Conservation (phyloP, 805 yeast species). For the Schwanniomyces occidentalis region DNA sequence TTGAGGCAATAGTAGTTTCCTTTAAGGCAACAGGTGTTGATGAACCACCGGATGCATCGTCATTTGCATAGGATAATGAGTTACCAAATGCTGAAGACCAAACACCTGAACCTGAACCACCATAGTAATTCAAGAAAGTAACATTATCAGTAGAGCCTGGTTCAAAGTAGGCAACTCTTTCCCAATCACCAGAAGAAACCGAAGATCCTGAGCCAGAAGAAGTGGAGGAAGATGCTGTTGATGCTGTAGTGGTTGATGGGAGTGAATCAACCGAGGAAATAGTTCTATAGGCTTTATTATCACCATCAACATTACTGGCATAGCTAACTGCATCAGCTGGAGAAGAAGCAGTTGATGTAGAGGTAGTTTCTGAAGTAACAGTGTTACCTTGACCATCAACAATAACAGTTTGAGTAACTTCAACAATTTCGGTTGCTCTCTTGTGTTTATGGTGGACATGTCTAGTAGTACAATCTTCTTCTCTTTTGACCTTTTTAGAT, state of each 20-base stretch:
- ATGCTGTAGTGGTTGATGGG: slow-evolving; percentile 18
- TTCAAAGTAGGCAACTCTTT: slow-evolving; percentile 70
- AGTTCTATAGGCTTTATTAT: too few relatives aligned
- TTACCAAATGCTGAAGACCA: slow-evolving; percentile 88
- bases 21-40: slow-evolving; percentile 64
- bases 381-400: slow-evolving; percentile 61
- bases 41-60: slow-evolving; percentile 77
- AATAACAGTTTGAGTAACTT: slow-evolving; percentile 76
- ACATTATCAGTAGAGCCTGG: slow-evolving; percentile 72
- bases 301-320: slow-evolving; percentile 9
- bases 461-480: slow-evolving; percentile 49
- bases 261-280: slow-evolving; percentile 15
- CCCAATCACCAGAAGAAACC: slow-evolving; percentile 60
- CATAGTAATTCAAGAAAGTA: slow-evolving; percentile 83
- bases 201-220: slow-evolving; percentile 29
- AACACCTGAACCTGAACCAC: slow-evolving; percentile 88
- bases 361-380: slow-evolving; percentile 22
- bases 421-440: slow-evolving; percentile 64
- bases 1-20: slow-evolving; percentile 68
- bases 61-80: slow-evolving; percentile 81
- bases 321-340: slow-evolving; percentile 10
- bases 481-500: slow-evolving; percentile 44
- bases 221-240: slow-evolving; percentile 17
- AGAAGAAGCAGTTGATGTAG: slow-evolving; percentile 19
- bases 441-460: slow-evolving; percentile 51